phyloP scores from a whole-genome alignment of 176 grass and related monocot species.

The Phoenix roebelenii region DNA sequence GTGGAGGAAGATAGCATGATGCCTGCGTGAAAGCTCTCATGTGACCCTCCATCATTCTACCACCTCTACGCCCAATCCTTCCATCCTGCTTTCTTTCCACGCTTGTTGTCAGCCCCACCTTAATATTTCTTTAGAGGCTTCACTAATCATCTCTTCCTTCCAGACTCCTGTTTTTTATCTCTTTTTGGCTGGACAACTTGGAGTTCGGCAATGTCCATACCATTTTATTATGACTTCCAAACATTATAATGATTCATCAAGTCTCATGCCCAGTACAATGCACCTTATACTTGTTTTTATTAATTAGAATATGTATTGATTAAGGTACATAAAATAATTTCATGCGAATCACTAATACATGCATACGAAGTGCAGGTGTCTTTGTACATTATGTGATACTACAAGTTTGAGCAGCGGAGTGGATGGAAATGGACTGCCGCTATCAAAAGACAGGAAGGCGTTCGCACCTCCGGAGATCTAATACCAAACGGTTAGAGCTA shows the following conservation, averaged over 20 bases:
- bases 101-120: constrained; percentile 24
- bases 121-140: not conserved
- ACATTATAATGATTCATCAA: not conserved
- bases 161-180: constrained; percentile 23
- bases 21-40: constrained; percentile 90
- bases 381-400: too few species aligned
- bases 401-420: too few species aligned
- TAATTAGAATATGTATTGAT: too few species aligned
- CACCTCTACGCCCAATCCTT: constrained; percentile 16
- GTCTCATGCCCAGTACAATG: too few species aligned
- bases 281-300: too few species aligned
- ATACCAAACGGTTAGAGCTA: too few species aligned
- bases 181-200: constrained; percentile 15
- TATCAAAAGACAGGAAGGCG: too few species aligned
- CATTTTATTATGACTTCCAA: constrained; percentile 15
- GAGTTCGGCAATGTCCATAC: not conserved
- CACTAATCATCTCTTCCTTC: constrained; percentile 5
- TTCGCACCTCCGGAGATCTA: too few species aligned
- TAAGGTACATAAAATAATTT: too few species aligned
- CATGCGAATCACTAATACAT: too few species aligned
- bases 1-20: constrained; percentile 99
- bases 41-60: constrained; percentile 77
- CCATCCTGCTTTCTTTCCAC: constrained; percentile 9
- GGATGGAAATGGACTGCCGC: too few species aligned
- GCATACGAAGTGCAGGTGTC: too few species aligned